Base-by-base conservation (phyloP, 176 grass and related monocot genomes). In the Aegilops umbellulata region DNA sequence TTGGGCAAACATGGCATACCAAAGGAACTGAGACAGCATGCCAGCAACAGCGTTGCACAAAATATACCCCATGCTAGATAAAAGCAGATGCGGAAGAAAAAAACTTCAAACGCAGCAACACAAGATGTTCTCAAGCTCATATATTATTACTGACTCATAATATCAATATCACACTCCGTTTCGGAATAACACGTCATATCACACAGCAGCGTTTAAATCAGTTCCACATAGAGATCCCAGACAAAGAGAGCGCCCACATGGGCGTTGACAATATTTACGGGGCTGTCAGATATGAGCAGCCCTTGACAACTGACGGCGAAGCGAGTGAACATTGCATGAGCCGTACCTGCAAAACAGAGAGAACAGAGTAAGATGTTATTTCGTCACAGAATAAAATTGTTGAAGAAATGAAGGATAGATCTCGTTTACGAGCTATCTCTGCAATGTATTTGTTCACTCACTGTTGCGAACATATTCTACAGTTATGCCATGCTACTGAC, bases 261-360 rank as follows among this genome's bases (percentile, higher is more conserved):
- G 38, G 79, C 73, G 71, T 65, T 73, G 83, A 72, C 42, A 71
- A 38, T 90, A 90, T 86, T 82, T 78, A 86, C 71, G 39, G 35
- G 86, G 78, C 36, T 86, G 30, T 77, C 79, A 63, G n/a, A 39
- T 78, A 72, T 6, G 20, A 60, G 75, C 42, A 80, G 58, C 68
- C 38, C 25, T 72, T 73, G 24, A n/a, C 20, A 64, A 16, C 58
- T 57, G 30, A 78, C 62, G 27, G 64, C 64, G 7, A 34, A 12
- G 49, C 49, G 3, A 16, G 46, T 35, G 80, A 80, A 67, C 25
- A 49, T 66, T 15, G 42, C 32, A 46, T 89, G 25, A 41, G 65
- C 44, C 8, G 5, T 49, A 76, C 60, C 88, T 89, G 82, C 69
- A 47, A 61, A 84, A 63, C 19, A 80, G 25, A 8, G 0, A 17